These are phyloP conservation scores for Cyclaneusma minus DNA, from an alignment of 2,329 filamentous ascomycete genomes.

Conservation along the genomic window DNA sequence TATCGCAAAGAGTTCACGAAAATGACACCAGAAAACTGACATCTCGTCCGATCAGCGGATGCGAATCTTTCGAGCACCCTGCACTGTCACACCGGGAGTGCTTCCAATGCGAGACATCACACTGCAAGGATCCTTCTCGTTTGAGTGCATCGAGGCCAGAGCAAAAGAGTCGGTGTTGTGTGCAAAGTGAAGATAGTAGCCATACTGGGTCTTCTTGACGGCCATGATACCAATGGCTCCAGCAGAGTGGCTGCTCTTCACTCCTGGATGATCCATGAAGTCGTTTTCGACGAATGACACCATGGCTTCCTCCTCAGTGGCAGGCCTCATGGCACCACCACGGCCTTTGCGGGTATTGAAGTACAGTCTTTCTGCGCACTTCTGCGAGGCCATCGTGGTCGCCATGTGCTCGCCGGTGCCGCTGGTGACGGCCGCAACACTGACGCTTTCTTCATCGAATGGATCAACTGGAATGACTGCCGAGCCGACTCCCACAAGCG, in stretches of 20 bases:
- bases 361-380: slow-evolving; percentile 76
- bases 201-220: slow-evolving; percentile 67
- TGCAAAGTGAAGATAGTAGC: slow-evolving; percentile 78
- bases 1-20: too few relatives aligned
- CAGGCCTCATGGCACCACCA: slow-evolving; percentile 45
- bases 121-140: slow-evolving; percentile 58
- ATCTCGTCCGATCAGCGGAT: too few relatives aligned
- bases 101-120: slow-evolving; percentile 62
- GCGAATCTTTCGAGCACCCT: slow-evolving; percentile 17
- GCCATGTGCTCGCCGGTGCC: slow-evolving; percentile 98
- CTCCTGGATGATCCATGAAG: slow-evolving; percentile 84
- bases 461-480: slow-evolving; percentile 68
- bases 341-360: slow-evolving; percentile 44
- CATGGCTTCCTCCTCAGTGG: slow-evolving; percentile 66
- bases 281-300: slow-evolving; percentile 69
- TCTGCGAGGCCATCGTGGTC: slow-evolving; percentile 78
- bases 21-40: too few relatives aligned
- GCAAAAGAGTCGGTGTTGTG: slow-evolving; percentile 91
- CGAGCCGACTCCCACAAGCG: slow-evolving; percentile 80
- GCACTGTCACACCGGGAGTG: slow-evolving; percentile 13
- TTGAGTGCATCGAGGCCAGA: slow-evolving; percentile 73
- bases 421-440: slow-evolving; percentile 75
- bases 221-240: slow-evolving; percentile 83
- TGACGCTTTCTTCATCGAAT: slow-evolving; percentile 50
- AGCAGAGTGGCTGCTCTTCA: slow-evolving; percentile 62